Evolutionary conservation across 257 asterid species (phyloP), one percentile per base, ranked within the genome.

Genomic region (Agastache rugosa): DNA sequence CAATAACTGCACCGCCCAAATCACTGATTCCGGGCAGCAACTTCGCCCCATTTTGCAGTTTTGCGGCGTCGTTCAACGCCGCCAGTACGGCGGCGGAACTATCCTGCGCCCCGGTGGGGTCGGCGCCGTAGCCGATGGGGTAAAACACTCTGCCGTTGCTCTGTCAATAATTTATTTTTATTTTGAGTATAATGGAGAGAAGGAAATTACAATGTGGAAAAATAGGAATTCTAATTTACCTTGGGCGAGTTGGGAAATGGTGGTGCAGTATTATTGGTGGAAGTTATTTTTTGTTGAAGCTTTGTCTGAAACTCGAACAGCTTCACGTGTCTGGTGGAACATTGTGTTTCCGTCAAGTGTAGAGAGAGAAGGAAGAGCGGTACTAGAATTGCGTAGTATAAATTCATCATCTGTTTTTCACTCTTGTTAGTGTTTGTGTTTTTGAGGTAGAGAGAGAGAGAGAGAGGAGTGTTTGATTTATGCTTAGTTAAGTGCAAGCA

Each of bases 71-170:
- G 53, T 12, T 35, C 23, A 85, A 1, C 48, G 88, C 91, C n/a
- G 54, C 83, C 56, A 75, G 22, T 66, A 89, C 81, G 19, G 96
- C 83, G 20, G 75, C 54, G 9, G 76, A 67, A 80, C 96, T 85
- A 51, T 89, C 96, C 53, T 59, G 60, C 56, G 35, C 77, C 5
- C 92, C 96, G 2, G 78, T 85, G 9, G 92, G 92, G 59, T 89
- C 96, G 5, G 88, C 96, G 1, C 96, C 92, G 67, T 89, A 87
- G 5, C 85, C 88, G 41, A 82, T 82, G 3, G 92, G 96, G 51
- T 80, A 89, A 45, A 85, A 73, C 55, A 87, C 85, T 79, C 89
- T 78, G 67, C 88, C 96, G 41, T 62, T 81, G 53, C 78, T 81
- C 96, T 88, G 77, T n/a, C 7, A 14, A 15, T 25, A 1, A 25